Evolutionary conservation across 148 eudicot genomes (phyloP).

Genomic region (Salicornia ramosissima): DNA sequence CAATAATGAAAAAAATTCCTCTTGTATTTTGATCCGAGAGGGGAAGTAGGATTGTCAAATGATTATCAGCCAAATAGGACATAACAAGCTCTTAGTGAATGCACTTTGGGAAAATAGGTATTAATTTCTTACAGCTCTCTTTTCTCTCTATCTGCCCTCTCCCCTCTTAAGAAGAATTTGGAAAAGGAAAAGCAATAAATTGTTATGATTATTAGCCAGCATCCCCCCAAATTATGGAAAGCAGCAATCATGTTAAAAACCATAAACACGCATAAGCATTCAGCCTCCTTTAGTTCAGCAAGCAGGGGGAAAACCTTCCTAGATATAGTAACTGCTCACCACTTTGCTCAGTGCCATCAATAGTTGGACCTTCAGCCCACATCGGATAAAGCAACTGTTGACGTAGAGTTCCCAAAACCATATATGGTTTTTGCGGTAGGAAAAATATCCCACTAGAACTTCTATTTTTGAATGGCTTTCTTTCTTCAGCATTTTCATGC

Average conservation of each 20-base stretch:
- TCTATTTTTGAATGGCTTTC: conserved; percentile 28
- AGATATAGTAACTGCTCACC: conserved; percentile 38
- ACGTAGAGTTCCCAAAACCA: conserved; percentile 95
- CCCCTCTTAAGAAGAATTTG: no score
- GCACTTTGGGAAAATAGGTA: no score
- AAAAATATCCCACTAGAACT: conserved; percentile 66
- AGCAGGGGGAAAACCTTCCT: neutral
- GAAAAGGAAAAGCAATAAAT: no score
- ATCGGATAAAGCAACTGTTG: conserved; percentile 96
- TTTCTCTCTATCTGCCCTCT: neutral
- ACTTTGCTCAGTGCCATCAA: conserved; percentile 35
- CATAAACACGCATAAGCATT: neutral
- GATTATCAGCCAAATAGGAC: no score
- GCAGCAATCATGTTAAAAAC: neutral
- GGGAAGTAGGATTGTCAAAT: no score
- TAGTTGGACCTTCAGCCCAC: conserved; percentile 51
- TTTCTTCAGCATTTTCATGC: conserved; percentile 24
- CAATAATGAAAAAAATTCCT: no score
- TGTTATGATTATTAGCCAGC: neutral
- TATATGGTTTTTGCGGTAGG: conserved; percentile 95
- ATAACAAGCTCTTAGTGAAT: no score
- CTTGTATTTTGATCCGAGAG: no score
- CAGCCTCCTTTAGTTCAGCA: neutral
- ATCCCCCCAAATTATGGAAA: neutral
- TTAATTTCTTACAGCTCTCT: neutral